Evolutionary conservation across 129 eudicot species (phyloP).

Genomic region (Helichrysum umbraculigerum): DNA sequence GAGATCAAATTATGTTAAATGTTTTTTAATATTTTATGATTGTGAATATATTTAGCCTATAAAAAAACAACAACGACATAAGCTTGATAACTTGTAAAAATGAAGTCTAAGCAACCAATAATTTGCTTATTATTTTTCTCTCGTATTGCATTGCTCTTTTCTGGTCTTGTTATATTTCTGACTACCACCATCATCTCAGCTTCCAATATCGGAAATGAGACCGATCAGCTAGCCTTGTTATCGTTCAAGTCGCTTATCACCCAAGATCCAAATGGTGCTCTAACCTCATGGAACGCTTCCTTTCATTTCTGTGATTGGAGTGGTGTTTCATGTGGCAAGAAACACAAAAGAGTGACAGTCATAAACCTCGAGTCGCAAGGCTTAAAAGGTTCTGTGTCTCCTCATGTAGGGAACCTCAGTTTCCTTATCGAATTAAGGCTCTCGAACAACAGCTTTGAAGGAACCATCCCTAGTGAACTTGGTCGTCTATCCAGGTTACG

Average conservation of each 20-base stretch:
- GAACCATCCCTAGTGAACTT: conserved; percentile 31
- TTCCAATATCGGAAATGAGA: no score
- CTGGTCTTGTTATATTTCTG: background rate
- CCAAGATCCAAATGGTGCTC: background rate
- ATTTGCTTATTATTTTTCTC: background rate
- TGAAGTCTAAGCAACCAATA: background rate
- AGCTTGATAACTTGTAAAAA: background rate
- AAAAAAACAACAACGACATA: no score
- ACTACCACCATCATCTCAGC: background rate
- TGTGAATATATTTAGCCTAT: no score
- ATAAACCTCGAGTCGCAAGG: no score
- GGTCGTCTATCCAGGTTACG: conserved; percentile 26
- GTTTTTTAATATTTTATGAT: no score
- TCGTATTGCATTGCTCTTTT: background rate
- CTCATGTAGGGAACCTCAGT: no score
- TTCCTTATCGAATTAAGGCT: no score
- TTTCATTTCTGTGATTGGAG: no score
- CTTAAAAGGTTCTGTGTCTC: no score
- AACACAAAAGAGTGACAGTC: no score
- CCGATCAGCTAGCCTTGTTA: background rate
- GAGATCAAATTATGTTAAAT: no score
- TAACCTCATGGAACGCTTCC: background rate
- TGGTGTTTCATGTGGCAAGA: no score
- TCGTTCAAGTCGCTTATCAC: background rate
- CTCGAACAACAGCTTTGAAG: conserved; percentile 17